These are phyloP conservation scores for Inga leiocalycina DNA, from an alignment of 306 rosid species.

Conservation along the genomic window DNA sequence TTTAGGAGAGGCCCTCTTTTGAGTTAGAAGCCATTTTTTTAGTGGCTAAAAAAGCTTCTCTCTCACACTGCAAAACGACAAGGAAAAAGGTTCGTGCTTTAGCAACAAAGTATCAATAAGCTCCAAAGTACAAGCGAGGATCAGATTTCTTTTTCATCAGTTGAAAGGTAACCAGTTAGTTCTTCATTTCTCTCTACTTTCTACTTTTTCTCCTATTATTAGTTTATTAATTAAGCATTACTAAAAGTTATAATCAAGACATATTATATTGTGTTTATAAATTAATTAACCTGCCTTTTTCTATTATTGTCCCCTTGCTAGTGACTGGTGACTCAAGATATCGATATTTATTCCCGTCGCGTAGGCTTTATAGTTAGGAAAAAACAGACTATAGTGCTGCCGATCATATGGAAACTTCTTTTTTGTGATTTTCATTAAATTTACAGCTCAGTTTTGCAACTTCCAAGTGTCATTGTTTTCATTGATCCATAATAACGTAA, in stretches of 20 bases:
- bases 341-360: conserved; percentile 9
- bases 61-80: background rate
- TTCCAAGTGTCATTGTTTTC: conserved; percentile 5
- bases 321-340: conserved; percentile 39
- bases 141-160: conserved; percentile 17
- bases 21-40: conserved; percentile 15
- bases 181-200: background rate
- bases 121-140: conserved; percentile 34
- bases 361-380: conserved; percentile 18
- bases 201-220: conserved; percentile 20
- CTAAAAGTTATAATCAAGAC: background rate
- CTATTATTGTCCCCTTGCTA: background rate
- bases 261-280: background rate
- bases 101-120: background rate
- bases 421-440: conserved; percentile 31
- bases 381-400: conserved; percentile 20
- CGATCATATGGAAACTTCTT: background rate
- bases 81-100: background rate
- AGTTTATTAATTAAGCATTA: conserved; percentile 8
- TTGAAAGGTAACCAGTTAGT: background rate
- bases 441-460: conserved; percentile 38
- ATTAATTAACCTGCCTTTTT: background rate
- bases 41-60: background rate
- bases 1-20: background rate
- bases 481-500: background rate